Evolutionary conservation across 768 basidiomycete genomes (phyloP).

Genomic region (Lactarius vividus): DNA sequence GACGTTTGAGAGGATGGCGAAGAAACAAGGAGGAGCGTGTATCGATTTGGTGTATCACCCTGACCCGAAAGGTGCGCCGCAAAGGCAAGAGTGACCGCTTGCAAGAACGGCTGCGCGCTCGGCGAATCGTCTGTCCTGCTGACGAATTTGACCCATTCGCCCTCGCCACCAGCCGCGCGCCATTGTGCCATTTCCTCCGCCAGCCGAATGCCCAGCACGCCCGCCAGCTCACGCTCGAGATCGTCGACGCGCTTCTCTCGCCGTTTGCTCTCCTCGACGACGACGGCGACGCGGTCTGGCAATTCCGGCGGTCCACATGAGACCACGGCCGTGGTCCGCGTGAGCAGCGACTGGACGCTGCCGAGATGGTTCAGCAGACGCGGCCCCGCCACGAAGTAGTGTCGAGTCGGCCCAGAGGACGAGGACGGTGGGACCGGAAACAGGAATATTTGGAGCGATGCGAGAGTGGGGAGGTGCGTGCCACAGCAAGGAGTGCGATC

Average conservation of each 20-base stretch:
- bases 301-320: slow-evolving; percentile 68
- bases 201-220: slow-evolving; percentile 43
- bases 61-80: slow-evolving; percentile 29
- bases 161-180: slow-evolving; percentile 29
- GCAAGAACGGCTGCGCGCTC: slow-evolving; percentile 59
- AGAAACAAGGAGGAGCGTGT: slow-evolving; percentile 57
- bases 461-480: slow-evolving; percentile 77
- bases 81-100: slow-evolving; percentile 52
- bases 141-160: slow-evolving; percentile 46
- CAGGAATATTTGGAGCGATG: slow-evolving; percentile 70
- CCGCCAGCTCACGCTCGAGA: slow-evolving; percentile 63
- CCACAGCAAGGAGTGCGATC: slow-evolving; percentile 86
- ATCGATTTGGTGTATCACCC: slow-evolving; percentile 31
- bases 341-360: slow-evolving; percentile 54
- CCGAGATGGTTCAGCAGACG: slow-evolving; percentile 65
- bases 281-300: slow-evolving; percentile 63
- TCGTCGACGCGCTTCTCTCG: slow-evolving; percentile 68
- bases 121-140: slow-evolving; percentile 61
- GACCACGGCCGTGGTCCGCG: slow-evolving; percentile 54
- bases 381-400: slow-evolving; percentile 83
- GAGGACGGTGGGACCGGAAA: slow-evolving; percentile 62
- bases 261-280: slow-evolving; percentile 63
- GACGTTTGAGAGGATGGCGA: slow-evolving; percentile 55
- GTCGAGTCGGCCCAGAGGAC: slow-evolving; percentile 59
- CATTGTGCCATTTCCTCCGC: slow-evolving; percentile 36